phyloP scores from a whole-genome alignment of 495 filamentous ascomycete species.

The Annulohypoxylon stygium region DNA sequence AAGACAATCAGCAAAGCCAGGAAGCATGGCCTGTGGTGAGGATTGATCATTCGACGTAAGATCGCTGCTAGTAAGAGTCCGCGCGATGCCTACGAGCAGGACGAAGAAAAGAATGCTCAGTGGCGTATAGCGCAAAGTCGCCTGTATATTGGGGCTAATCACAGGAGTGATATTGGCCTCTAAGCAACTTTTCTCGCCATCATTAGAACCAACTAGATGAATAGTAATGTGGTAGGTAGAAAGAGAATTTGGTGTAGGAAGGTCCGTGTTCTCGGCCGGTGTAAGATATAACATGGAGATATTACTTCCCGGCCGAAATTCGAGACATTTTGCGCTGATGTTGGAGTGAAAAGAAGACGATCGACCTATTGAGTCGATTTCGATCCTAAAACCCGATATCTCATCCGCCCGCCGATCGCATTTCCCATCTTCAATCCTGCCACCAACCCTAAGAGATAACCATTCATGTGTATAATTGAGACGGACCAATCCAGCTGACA shows the following conservation, averaged over 20 bases:
- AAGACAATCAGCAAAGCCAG: slow-evolving; percentile 62
- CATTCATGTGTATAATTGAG: slow-evolving; percentile 23
- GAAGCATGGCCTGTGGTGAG: slow-evolving; percentile 18
- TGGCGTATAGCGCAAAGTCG: slow-evolving; percentile 18
- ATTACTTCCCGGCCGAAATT: neutral
- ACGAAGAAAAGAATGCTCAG: slow-evolving; percentile 28
- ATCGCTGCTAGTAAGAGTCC: neutral
- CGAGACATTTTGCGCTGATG: neutral
- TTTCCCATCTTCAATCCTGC: neutral
- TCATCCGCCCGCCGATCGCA: slow-evolving; percentile 6
- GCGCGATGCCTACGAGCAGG: slow-evolving; percentile 10
- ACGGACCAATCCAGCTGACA: slow-evolving; percentile 14
- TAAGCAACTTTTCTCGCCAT: slow-evolving; percentile 7
- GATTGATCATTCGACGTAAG: neutral
- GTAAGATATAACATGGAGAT: neutral
- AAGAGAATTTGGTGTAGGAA: neutral
- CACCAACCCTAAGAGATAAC: slow-evolving; percentile 13
- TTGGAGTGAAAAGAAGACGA: neutral
- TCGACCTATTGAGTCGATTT: slow-evolving; percentile 1
- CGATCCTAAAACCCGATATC: slow-evolving; percentile 1
- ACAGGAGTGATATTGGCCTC: slow-evolving; percentile 27
- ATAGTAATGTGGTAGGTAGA: slow-evolving; percentile 15
- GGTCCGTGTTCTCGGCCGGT: neutral
- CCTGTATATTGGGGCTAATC: slow-evolving; percentile 1
- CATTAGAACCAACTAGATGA: slow-evolving; percentile 1